Percentiles rank a stretch among this genome's conserved stretches.
phyloP scores from a whole-genome alignment of 495 filamentous ascomycete genomes.

The Aspergillus bridgeri region DNA sequence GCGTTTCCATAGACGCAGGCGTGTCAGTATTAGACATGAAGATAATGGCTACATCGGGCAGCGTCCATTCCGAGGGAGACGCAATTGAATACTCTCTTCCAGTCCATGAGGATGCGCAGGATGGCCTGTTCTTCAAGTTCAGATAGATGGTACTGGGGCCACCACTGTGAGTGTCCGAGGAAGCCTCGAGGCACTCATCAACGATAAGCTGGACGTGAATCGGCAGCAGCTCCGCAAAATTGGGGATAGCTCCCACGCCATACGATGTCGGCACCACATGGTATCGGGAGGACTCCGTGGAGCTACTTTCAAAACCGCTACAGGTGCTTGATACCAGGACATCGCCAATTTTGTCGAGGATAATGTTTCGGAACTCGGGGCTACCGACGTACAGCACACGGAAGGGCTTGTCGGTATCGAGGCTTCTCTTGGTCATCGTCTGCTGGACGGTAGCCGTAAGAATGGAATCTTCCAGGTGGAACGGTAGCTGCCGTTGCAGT shows the following conservation, averaged over 20 bases:
- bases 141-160: slow-evolving; percentile 49
- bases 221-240: slow-evolving; percentile 67
- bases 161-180: slow-evolving; percentile 36
- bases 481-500: slow-evolving; percentile 39
- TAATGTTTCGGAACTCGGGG: slow-evolving; percentile 58
- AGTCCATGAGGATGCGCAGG: slow-evolving; percentile 44
- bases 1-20: slow-evolving; percentile 43
- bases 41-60: slow-evolving; percentile 70
- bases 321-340: slow-evolving; percentile 54
- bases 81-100: slow-evolving; percentile 46
- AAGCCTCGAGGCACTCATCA: slow-evolving; percentile 63
- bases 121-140: slow-evolving; percentile 54
- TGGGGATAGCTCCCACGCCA: slow-evolving; percentile 51
- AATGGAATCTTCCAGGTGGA: slow-evolving; percentile 25
- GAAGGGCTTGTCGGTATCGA: slow-evolving; percentile 63
- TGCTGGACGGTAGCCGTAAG: slow-evolving; percentile 61
- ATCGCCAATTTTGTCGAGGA: slow-evolving; percentile 71
- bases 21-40: slow-evolving; percentile 59
- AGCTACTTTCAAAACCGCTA: slow-evolving; percentile 38
- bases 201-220: slow-evolving; percentile 74
- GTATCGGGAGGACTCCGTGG: slow-evolving; percentile 57
- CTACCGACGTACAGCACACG: slow-evolving; percentile 68
- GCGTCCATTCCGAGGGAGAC: slow-evolving; percentile 53
- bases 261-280: slow-evolving; percentile 75
- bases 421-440: slow-evolving; percentile 63